Percentiles rank a stretch among this genome's conserved stretches.
Evolutionary conservation across 2,329 filamentous ascomycete species (phyloP).

Genomic region (Aulographum hederae): DNA sequence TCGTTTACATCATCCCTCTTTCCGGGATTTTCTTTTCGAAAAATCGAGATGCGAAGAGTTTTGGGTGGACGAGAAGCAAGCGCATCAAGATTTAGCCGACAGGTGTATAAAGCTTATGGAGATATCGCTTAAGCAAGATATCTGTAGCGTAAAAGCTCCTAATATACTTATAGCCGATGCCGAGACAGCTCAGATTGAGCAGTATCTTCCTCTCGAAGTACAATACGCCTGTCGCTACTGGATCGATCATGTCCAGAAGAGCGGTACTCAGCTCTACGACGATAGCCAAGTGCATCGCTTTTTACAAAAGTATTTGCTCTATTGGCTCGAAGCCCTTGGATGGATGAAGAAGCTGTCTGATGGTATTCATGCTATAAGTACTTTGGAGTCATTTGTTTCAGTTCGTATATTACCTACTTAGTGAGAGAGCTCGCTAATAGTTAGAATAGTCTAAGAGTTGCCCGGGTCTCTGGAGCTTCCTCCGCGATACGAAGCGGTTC

Average conservation of each 20-base stretch:
- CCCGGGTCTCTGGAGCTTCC: conserved; percentile 3
- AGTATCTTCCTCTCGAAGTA: background rate
- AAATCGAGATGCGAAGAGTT: conserved; percentile 9
- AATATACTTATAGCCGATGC: too few species aligned
- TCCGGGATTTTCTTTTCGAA: conserved; percentile 13
- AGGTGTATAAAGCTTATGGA: conserved; percentile 21
- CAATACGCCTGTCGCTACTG: background rate
- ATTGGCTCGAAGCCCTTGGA: conserved; percentile 3
- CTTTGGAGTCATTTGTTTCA: background rate
- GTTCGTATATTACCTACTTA: background rate
- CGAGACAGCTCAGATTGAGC: too few species aligned
- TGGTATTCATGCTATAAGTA: conserved; percentile 8
- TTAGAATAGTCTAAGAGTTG: background rate
- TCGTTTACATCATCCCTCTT: conserved; percentile 10
- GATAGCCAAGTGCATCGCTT: background rate
- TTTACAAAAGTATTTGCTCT: background rate
- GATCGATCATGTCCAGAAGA: background rate
- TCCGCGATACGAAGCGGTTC: conserved; percentile 14
- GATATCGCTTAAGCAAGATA: too few species aligned
- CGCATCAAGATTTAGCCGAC: conserved; percentile 14
- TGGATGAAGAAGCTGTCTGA: conserved; percentile 15
- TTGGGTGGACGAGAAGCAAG: conserved; percentile 17
- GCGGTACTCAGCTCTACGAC: background rate
- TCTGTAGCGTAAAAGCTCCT: too few species aligned
- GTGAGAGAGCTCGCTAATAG: background rate